Conservation (phyloP, 768 basidiomycete species). For the Russula griseocarnosa region DNA sequence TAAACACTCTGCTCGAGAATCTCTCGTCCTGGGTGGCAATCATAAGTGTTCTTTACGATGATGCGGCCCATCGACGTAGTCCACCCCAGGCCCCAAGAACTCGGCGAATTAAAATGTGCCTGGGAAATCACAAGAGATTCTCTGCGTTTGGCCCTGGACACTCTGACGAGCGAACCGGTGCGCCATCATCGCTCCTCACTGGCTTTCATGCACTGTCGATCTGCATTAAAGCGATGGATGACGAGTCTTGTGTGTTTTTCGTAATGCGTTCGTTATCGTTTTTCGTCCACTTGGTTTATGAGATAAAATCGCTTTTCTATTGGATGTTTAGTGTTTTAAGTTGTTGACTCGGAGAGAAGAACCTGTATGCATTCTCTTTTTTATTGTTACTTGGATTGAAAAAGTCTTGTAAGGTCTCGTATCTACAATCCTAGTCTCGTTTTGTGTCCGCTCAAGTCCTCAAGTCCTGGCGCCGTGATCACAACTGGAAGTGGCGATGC, state of each 20-base stretch:
- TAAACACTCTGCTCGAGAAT: background rate
- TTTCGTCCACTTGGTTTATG: too few species aligned
- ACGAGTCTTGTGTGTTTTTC: background rate
- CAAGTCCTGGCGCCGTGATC: too few species aligned
- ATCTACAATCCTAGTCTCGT: too few species aligned
- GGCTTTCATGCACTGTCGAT: background rate
- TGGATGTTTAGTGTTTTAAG: too few species aligned
- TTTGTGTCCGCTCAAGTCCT: too few species aligned
- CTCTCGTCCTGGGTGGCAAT: background rate
- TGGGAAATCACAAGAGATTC: background rate
- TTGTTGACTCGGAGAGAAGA: too few species aligned
- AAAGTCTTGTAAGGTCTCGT: too few species aligned
- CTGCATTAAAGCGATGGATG: background rate
- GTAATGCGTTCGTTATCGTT: too few species aligned
- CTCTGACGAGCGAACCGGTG: background rate
- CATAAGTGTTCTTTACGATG: background rate
- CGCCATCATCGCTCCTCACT: background rate
- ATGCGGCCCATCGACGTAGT: background rate
- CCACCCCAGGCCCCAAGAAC: background rate
- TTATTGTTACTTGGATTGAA: too few species aligned
- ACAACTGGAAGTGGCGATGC: too few species aligned
- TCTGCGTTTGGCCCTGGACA: background rate
- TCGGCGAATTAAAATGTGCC: background rate
- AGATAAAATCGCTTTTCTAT: too few species aligned
- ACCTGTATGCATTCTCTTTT: too few species aligned